Conservation (phyloP, 2,329 filamentous ascomycete genomes). For the Chaetoscypha palmicola region DNA sequence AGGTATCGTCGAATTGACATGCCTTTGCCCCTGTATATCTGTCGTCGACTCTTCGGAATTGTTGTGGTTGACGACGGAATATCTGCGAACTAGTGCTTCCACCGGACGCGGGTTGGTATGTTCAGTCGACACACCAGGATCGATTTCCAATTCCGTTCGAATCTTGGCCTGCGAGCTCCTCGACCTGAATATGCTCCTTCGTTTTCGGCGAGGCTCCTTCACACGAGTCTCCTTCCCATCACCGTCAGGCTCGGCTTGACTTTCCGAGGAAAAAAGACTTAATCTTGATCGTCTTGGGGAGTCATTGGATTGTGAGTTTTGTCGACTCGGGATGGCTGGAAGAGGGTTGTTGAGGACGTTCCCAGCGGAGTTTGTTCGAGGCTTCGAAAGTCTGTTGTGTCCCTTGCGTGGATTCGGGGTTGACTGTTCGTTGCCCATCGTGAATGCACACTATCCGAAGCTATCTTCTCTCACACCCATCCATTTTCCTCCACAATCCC, state of each 20-base stretch:
- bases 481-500: slow-evolving; percentile 15
- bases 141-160: slow-evolving; percentile 1
- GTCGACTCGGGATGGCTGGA: slow-evolving; percentile 15
- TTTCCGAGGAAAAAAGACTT: slow-evolving; percentile 7
- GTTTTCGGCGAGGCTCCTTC: slow-evolving; percentile 7
- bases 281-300: slow-evolving; percentile 10
- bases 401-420: slow-evolving; percentile 15
- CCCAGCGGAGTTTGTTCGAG: slow-evolving; percentile 24
- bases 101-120: slow-evolving; percentile 8
- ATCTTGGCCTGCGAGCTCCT: slow-evolving; percentile 17
- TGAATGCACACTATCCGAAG: slow-evolving; percentile 5
- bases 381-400: slow-evolving; percentile 29
- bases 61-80: neutral
- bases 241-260: slow-evolving; percentile 3
- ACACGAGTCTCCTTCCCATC: slow-evolving; percentile 4
- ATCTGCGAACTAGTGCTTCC: slow-evolving; percentile 5
- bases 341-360: slow-evolving; percentile 16
- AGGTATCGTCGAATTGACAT: neutral
- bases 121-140: slow-evolving; percentile 5
- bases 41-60: neutral
- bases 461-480: slow-evolving; percentile 1
- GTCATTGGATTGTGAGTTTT: slow-evolving; percentile 19
- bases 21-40: slow-evolving; percentile 2
- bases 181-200: slow-evolving; percentile 24
- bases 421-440: slow-evolving; percentile 28